Evolutionary conservation across 2,329 filamentous ascomycete species (phyloP).

Genomic region (Alternaria angustiovoidea): DNA sequence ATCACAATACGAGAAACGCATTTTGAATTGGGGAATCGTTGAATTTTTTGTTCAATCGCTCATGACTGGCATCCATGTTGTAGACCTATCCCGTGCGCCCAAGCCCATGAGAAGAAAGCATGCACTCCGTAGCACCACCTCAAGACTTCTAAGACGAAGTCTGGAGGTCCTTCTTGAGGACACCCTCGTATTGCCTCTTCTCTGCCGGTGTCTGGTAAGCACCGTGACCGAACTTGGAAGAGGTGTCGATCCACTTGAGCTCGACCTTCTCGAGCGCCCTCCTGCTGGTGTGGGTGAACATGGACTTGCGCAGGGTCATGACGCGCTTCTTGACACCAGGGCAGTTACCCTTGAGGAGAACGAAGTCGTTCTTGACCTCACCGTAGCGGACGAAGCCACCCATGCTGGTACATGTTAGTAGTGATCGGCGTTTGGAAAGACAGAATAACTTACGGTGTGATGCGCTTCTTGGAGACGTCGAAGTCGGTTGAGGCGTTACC

Average conservation of each 20-base stretch:
- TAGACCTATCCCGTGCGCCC: conserved; percentile 50
- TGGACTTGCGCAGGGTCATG: conserved; percentile 98
- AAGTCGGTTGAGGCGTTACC: conserved; percentile 93
- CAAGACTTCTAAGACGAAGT: conserved; percentile 59
- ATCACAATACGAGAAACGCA: conserved; percentile 1
- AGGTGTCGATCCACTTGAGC: conserved; percentile 99
- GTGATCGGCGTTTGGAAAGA: neutral
- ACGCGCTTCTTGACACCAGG: conserved; percentile 99
- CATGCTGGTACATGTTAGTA: conserved; percentile 69
- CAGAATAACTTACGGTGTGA: conserved; percentile 86
- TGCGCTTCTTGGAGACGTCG: conserved; percentile 98
- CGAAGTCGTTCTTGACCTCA: conserved; percentile 99
- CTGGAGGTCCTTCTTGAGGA: conserved; percentile 96
- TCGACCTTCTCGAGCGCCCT: conserved; percentile 98
- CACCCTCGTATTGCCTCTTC: conserved; percentile 98
- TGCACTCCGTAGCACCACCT: conserved; percentile 37
- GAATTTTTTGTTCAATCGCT: conserved; percentile 47
- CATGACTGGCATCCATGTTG: conserved; percentile 41
- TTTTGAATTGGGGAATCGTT: conserved; percentile 50
- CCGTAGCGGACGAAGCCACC: conserved; percentile 99
- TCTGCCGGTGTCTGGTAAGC: conserved; percentile 98
- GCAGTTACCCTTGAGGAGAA: conserved; percentile 96
- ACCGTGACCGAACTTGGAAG: conserved; percentile 99
- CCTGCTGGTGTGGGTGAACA: conserved; percentile 96
- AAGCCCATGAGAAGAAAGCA: conserved; percentile 47